Evolutionary conservation across 768 basidiomycete species (phyloP), one percentile per base, ranked within the genome.

Genomic region (Panus rudis): DNA sequence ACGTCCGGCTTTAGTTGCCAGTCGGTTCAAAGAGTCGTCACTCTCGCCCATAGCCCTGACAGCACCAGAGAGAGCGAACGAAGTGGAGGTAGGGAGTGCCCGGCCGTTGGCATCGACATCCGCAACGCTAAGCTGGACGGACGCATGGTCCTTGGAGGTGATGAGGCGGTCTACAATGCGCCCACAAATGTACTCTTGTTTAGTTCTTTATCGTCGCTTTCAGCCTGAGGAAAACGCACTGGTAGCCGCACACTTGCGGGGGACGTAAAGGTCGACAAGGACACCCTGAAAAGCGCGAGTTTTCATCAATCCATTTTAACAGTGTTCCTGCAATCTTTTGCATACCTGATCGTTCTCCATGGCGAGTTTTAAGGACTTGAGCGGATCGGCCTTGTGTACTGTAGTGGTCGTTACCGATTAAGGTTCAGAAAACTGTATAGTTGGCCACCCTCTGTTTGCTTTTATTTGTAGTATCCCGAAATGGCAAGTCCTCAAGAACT

Each of bases 191-290:
- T 19, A 23, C 8, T 22, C 38, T 11, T 34, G 42, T 37, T 45
- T 30, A 21, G 31, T 21, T 17, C 16, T 39, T 27, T 5, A 7
- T 2, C 16, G 26, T 14, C n/a, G 12, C 12, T n/a, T 28, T 41
- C n/a, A 47, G n/a, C n/a, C n/a, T n/a, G n/a, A n/a, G n/a, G n/a
- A n/a, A 47, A 46, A 79, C 89, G 63, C 62, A 96, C 92, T 93
- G 57, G 92, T 94, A 42, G 93, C 92, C 63, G 92, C 81, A 68
- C 96, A 98, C 71, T 98, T 98, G 78, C 96, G 90, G 69, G 96
- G 96, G 63, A 98, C 93, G 75, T 99, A 99, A 70, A 99, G 92
- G 78, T 98, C 96, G 63, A 99, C 96, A 67, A 99, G 93, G 65
- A 89, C 76, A 71, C 96, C 94, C 90, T 96, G 50, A 30, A 52